Base-by-base conservation (phyloP, 2,329 filamentous ascomycete genomes). In the Aspergillus fumigatus region DNA sequence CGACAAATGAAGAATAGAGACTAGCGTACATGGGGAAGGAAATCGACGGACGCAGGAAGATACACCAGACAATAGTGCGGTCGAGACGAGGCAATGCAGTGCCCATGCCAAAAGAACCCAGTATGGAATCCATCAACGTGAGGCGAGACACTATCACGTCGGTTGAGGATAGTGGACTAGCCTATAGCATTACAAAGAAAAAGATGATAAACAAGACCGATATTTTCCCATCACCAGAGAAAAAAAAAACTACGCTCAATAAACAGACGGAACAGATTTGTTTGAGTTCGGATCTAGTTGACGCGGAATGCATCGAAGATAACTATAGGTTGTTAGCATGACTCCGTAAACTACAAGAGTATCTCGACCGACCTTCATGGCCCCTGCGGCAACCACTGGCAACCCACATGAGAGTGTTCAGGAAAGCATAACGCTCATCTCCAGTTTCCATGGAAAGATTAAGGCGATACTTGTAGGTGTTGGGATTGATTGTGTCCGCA, bases 401-500 rank as follows among this genome's bases (percentile, higher is more conserved):
- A 53, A 80, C 70, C 78, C 78, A 80, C 74, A 80, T 78, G 27
- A 77, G 68, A 9, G 76, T 79, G 60, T 80, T 80, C 53, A 80
- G 62, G 62, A 80, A 79, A 9, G 74, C 71, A 57, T 80, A 80
- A 23, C 78, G 73, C 53, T 79, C 75, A 59, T 80, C 78, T 14
- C 78, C 78, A 19, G 77, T 80, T 61, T 80, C 78, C 70, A 80
- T 77, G 26, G 73, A 70, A 27, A 80, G 66, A 57, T 76, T 76
- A 48, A 79, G 67, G 53, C 78, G 76, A 58, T 79, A 80, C 59
- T 78, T 79, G 65, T 80, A 80, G 26, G 75, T 77, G 59, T 70
- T 76, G 4, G 78, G 77, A 56, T 79, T 79, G 50, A 80, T 70
- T 2, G 74, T 70, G 58, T 80, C 78, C 5, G 77, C 77, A 57